Percentiles rank a stretch among this genome's conserved stretches.
phyloP scores from a whole-genome alignment of 768 basidiomycete species.

The Suillus hirtellus region DNA sequence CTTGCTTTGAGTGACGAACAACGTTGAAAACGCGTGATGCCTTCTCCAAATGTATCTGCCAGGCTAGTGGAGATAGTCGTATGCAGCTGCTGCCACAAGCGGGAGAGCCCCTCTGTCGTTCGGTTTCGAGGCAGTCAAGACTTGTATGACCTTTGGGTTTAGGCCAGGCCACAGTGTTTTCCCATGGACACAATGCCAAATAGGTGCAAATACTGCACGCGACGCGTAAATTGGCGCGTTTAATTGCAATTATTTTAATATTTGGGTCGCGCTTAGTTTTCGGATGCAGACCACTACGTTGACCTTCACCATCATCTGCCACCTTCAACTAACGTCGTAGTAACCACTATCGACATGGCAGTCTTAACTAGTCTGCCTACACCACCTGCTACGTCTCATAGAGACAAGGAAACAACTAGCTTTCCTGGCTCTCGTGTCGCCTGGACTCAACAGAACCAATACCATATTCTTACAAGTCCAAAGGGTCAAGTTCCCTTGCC shows the following conservation, averaged over 20 bases:
- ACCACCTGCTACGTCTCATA: conserved; percentile 59
- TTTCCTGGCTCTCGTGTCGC: conserved; percentile 42
- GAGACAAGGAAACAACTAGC: conserved; percentile 51
- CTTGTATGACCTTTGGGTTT: neutral
- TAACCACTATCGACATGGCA: conserved; percentile 13
- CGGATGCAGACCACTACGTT: conserved; percentile 21
- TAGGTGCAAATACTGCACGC: conserved; percentile 34
- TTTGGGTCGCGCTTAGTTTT: conserved; percentile 21
- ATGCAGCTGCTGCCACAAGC: neutral
- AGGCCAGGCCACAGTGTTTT: neutral
- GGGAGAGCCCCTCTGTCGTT: neutral
- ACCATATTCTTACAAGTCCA: conserved; percentile 40
- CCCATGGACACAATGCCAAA: conserved; percentile 16
- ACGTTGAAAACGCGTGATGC: neutral
- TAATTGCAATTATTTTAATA: conserved; percentile 34
- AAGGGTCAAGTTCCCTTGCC: conserved; percentile 24
- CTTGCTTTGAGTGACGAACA: neutral
- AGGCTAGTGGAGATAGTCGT: neutral
- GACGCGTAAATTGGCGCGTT: conserved; percentile 44
- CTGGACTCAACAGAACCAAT: conserved; percentile 54
- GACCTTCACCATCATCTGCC: conserved; percentile 15
- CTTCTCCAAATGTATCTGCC: conserved; percentile 3
- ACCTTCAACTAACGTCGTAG: conserved; percentile 18
- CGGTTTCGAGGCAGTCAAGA: neutral
- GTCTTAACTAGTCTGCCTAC: conserved; percentile 53